These are phyloP conservation scores for Alternaria ethzedia DNA, from an alignment of 2,329 filamentous ascomycete genomes.

Conservation along the genomic window DNA sequence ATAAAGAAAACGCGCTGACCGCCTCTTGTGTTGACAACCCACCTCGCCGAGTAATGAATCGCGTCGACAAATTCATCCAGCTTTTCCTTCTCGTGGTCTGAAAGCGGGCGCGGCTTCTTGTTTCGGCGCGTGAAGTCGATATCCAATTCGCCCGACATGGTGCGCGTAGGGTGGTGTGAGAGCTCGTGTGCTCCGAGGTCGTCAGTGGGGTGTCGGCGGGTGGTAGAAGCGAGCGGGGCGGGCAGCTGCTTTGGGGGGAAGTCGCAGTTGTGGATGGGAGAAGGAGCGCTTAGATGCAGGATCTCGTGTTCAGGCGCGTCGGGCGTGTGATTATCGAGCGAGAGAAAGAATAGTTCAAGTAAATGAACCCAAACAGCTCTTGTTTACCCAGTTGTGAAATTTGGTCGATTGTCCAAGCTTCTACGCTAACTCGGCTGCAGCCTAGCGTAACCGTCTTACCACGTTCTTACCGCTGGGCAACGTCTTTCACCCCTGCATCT, in stretches of 20 bases:
- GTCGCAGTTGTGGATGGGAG: conserved; percentile 1
- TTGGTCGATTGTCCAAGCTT: conserved; percentile 21
- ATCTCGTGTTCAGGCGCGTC: not conserved
- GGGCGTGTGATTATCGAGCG: conserved; percentile 5
- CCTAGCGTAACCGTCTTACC: conserved; percentile 19
- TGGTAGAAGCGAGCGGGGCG: conserved; percentile 26
- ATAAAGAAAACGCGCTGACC: conserved; percentile 20
- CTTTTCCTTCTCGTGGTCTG: conserved; percentile 79
- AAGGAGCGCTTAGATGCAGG: conserved; percentile 1
- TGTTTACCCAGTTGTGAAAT: conserved; percentile 39
- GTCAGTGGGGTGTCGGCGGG: conserved; percentile 22
- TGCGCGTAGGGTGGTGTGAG: conserved; percentile 9
- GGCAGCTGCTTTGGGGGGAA: conserved; percentile 5
- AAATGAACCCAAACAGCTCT: conserved; percentile 27
- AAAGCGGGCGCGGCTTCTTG: conserved; percentile 79
- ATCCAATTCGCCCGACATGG: conserved; percentile 54
- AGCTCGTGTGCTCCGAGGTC: conserved; percentile 41
- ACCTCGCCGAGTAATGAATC: conserved; percentile 96
- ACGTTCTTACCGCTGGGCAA: conserved; percentile 10
- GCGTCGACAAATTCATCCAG: conserved; percentile 91
- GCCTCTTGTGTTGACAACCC: conserved; percentile 44
- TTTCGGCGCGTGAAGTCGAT: conserved; percentile 89
- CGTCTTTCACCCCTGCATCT: conserved; percentile 13
- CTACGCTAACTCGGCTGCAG: conserved; percentile 11
- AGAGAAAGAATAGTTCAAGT: conserved; percentile 21